phyloP scores from a whole-genome alignment of 2,329 filamentous ascomycete species.

The Fonsecaea erecta region DNA sequence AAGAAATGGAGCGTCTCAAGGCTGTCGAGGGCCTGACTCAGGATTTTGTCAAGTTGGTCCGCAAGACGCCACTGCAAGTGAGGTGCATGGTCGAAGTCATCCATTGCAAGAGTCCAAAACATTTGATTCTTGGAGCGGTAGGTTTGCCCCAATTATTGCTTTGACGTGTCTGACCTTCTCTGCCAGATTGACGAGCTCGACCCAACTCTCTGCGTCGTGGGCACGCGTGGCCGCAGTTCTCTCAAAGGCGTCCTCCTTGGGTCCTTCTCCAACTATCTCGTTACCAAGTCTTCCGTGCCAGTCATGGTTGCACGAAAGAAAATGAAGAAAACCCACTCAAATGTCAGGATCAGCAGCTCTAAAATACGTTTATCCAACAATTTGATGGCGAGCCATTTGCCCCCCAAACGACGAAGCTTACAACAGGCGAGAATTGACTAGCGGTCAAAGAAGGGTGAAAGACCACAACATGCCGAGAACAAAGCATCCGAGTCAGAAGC shows the following conservation, averaged over 20 bases:
- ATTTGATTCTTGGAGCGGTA: slow-evolving; percentile 90
- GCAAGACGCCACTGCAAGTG: slow-evolving; percentile 91
- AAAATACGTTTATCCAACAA: slow-evolving; percentile 80
- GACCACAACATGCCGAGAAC: not conserved
- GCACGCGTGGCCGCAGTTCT: slow-evolving; percentile 86
- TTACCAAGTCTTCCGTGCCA: slow-evolving; percentile 93
- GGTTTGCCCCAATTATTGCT: slow-evolving; percentile 40
- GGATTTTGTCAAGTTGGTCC: slow-evolving; percentile 78
- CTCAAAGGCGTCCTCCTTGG: slow-evolving; percentile 93
- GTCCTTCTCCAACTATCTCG: slow-evolving; percentile 95
- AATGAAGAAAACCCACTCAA: slow-evolving; percentile 67
- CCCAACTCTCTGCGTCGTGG: slow-evolving; percentile 90
- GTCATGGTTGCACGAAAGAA: slow-evolving; percentile 98
- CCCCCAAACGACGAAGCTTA: slow-evolving; percentile 35
- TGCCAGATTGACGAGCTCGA: slow-evolving; percentile 87
- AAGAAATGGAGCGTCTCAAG: slow-evolving; percentile 77
- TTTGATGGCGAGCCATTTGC: slow-evolving; percentile 48
- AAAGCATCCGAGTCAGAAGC: not conserved
- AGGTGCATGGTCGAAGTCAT: slow-evolving; percentile 94
- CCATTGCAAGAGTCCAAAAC: slow-evolving; percentile 96
- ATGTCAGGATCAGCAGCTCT: slow-evolving; percentile 68
- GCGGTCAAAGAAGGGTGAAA: not conserved
- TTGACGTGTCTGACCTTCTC: slow-evolving; percentile 22
- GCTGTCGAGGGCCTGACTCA: slow-evolving; percentile 85
- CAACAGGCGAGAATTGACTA: slow-evolving; percentile 38